These are phyloP conservation scores for Saccharomycopsis javanensis DNA, from an alignment of 805 yeast species.

Conservation along the genomic window DNA sequence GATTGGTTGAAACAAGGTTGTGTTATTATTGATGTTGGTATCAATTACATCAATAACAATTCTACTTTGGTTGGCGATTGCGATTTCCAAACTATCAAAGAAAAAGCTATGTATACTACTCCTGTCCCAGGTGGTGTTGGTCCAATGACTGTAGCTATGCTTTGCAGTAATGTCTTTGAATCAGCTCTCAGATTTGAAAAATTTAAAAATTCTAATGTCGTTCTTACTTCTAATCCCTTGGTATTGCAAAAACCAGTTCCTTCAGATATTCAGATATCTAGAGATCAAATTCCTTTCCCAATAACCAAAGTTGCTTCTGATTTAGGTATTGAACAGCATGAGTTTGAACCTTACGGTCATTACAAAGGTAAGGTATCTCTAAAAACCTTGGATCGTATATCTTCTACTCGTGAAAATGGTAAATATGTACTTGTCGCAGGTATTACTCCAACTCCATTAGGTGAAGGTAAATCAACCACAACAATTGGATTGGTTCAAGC, in stretches of 20 bases:
- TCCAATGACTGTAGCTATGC: conserved; percentile 98
- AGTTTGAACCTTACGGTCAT: conserved; percentile 81
- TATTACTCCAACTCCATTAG: conserved; percentile 95
- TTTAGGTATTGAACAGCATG: conserved; percentile 66
- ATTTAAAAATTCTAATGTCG: conserved; percentile 44
- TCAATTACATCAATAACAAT: conserved; percentile 74
- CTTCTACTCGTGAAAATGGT: conserved; percentile 53
- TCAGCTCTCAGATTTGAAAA: conserved; percentile 51
- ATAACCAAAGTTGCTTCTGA: conserved; percentile 69
- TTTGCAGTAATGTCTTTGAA: conserved; percentile 68
- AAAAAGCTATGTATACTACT: conserved; percentile 62
- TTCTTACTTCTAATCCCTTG: conserved; percentile 42
- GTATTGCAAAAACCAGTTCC: conserved; percentile 54
- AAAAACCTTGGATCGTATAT: conserved; percentile 58
- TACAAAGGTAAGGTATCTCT: conserved; percentile 77
- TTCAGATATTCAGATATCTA: conserved; percentile 80
- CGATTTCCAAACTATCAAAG: conserved; percentile 59
- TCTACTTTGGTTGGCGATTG: conserved; percentile 89
- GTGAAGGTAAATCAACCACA: conserved; percentile 96
- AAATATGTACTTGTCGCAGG: conserved; percentile 90
- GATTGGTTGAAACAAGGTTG: conserved; percentile 82
- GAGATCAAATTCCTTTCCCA: conserved; percentile 80
- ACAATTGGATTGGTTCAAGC: conserved; percentile 97
- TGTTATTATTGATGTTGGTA: conserved; percentile 90
- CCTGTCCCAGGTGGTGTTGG: conserved; percentile 99